Evolutionary conservation across 1,284 basidiomycete species (phyloP), one percentile per base, ranked within the genome.

Genomic region (Porogramme epimiltina): DNA sequence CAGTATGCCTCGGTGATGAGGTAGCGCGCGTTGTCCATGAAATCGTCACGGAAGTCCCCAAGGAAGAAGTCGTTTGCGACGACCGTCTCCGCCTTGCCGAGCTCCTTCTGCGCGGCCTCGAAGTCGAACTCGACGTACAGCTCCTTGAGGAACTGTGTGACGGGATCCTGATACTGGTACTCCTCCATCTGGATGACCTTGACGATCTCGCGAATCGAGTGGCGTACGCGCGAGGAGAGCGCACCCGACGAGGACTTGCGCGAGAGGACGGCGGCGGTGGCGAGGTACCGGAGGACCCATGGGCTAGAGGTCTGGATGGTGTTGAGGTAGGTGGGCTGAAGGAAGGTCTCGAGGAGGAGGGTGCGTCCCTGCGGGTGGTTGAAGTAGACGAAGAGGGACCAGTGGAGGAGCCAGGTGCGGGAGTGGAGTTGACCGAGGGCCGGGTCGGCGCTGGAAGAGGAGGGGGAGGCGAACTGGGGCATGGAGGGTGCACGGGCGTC

Each of bases 371-470:
- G 84, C 0, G 87, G 87, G 72, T 98, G 93, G 77, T 98, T 98
- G 81, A 96, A 98, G 76, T 95, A 98, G 59, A 98, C 93, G 72
- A 98, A 99, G 46, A 99, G 85, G 16, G 91, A 93, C 96, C 96
- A 99, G 76, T 99, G 97, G 13, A 95, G 84, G 53, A 97, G 84
- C 95, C 96, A 98, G 44, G 93, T 93, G 54, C 97, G 85, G n/a
- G 94, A 91, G 73, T 96, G 95, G 47, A 97, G 81, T 66, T 93
- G 94, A 44, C 80, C 80, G 47, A 93, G 82, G 41, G 82, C 78
- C 18, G 82, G 76, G 38, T 81, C 78, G 23, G 80, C 73, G 33
- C 82, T 73, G 4, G 74, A 70, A 49, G 64, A 62, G 15, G 63
- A 56, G 2, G 81, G 70, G 24, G 62, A 42, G 8, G 80, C 68